Base-by-base conservation (phyloP, 2,329 filamentous ascomycete genomes). In the Xylariaceae sp. region DNA sequence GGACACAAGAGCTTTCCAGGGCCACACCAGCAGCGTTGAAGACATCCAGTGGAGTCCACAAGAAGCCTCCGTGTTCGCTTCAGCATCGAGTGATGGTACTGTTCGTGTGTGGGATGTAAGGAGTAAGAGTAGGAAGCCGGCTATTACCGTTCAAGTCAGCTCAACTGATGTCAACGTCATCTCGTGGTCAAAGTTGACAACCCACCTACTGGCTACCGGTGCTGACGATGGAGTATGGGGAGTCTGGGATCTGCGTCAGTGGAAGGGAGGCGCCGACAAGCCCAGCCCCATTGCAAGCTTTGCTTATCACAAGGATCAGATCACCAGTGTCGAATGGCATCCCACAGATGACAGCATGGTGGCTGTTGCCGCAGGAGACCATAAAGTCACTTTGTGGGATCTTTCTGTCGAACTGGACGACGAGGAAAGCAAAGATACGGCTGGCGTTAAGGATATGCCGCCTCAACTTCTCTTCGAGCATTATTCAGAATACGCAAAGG, bases 311-410 rank as follows among this genome's bases (percentile, higher is more conserved):
- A 94, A 92, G 75, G 92, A 97, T 75, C 95, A 96, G 67, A 92
- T 99, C 68, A 99, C 95, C 6, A 92, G 89, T 66, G 85, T 99
- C 34, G 93, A 98, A 78, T 99, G 95, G 94, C 94, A 98, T 75
- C 94, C 95, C 2, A 94, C 91, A 1, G 95, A 99, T 70, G 94
- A 99, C 80, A 96, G 90, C 73, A 96, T 98, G 69, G 87, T 99
- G 14, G 90, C 92, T 2, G 92, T 98, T 37, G 94, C 91, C 19
- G 91, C 92, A 0, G 95, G 89, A 40, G 95, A 99, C 75, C 94
- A 93, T 77, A 98, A 94, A 0, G 86, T 98, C 28, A 97, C 95
- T 1, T 78, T 98, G 28, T 98, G 95, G 95, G 95, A 99, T 84
- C 76, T 99, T 72, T 92, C 93, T 0, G 95, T 98, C 55, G 95